Conservation (phyloP, 1,139 yeast genomes). For the Yarrowia galli region DNA sequence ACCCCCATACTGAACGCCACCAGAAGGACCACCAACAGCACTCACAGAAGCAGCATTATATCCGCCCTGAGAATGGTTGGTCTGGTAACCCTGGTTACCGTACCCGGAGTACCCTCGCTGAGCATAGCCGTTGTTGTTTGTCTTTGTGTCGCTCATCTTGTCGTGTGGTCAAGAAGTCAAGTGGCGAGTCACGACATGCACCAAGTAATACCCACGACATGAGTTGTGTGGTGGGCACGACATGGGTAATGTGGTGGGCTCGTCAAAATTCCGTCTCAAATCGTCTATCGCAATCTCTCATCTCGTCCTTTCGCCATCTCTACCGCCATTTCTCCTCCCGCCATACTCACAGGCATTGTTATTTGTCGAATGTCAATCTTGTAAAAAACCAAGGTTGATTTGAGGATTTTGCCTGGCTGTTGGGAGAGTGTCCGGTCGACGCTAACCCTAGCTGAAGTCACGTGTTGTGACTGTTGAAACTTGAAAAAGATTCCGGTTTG, state of each 20-base stretch:
- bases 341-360: slow-evolving; percentile 36
- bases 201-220: no score
- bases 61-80: slow-evolving; percentile 14
- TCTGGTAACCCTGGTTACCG: not conserved
- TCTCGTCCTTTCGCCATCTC: no score
- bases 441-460: slow-evolving; percentile 4
- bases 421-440: not conserved
- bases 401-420: slow-evolving; percentile 16
- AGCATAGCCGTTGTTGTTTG: no score
- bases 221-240: no score
- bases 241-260: no score
- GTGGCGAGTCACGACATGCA: not conserved
- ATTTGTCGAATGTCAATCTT: slow-evolving; percentile 28
- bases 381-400: slow-evolving; percentile 31
- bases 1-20: not conserved
- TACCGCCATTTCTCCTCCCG: not conserved
- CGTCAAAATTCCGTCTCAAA: no score
- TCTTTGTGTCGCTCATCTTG: no score
- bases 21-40: not conserved
- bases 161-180: slow-evolving; percentile 3
- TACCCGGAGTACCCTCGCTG: slow-evolving; percentile 13
- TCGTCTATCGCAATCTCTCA: not conserved
- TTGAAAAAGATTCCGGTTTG: no score
- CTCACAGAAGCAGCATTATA: not conserved
- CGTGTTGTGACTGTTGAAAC: slow-evolving; percentile 27